Conservation (phyloP, 306 rosid genomes). For the Argentina anserina region DNA sequence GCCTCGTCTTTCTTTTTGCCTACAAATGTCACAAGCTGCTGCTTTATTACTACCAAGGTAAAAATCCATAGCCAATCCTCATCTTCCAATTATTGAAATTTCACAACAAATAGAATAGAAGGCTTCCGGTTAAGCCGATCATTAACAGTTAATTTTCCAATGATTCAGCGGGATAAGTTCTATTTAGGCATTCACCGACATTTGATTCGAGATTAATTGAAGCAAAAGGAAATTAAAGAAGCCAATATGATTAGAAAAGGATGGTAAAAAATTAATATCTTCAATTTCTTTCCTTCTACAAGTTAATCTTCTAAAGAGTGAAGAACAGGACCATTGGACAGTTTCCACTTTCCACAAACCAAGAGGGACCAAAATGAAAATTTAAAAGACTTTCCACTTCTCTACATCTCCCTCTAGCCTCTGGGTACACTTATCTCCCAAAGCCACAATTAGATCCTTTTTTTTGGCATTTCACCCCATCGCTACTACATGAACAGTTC, state of each 20-base stretch:
- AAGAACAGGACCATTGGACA: not conserved
- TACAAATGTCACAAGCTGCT: no score
- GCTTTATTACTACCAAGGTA: no score
- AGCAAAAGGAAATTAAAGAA: not conserved
- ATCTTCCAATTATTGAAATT: no score
- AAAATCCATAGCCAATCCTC: no score
- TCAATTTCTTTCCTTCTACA: conserved; percentile 21
- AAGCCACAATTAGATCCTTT: not conserved
- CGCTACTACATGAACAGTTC: conserved; percentile 54
- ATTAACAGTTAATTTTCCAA: no score
- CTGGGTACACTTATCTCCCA: not conserved
- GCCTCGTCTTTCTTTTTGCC: no score
- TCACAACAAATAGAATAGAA: no score
- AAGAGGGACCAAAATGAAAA: conserved; percentile 34
- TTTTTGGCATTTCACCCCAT: not conserved
- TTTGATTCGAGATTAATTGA: no score
- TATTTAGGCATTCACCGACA: no score
- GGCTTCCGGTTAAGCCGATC: no score
- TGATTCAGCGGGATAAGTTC: no score
- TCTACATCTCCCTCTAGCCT: not conserved
- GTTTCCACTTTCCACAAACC: conserved; percentile 10
- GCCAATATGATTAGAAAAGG: not conserved
- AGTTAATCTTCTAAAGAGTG: conserved; percentile 12
- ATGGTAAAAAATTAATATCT: not conserved
- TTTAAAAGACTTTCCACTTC: conserved; percentile 16